phyloP scores from a whole-genome alignment of 148 eudicot species.

The Amaranthus palmeri region DNA sequence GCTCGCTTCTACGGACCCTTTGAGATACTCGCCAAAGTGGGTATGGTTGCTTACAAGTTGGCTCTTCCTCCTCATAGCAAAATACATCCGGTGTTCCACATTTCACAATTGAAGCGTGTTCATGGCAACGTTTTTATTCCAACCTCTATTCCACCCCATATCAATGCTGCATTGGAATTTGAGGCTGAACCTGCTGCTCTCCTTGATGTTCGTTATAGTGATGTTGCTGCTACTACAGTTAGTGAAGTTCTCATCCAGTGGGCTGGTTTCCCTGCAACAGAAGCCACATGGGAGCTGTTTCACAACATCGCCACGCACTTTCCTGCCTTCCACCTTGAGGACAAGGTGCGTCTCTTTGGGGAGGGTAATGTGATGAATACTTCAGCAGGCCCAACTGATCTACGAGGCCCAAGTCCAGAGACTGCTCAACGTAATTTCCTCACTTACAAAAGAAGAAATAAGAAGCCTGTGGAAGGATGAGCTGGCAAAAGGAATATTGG shows the following conservation, averaged over 20 bases:
- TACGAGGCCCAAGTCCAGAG: too few species aligned
- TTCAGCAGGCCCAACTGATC: too few species aligned
- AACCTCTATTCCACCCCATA: not conserved
- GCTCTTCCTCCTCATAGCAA: too few species aligned
- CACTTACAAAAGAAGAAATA: too few species aligned
- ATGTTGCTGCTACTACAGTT: not conserved
- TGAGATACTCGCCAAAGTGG: not conserved
- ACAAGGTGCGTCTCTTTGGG: too few species aligned
- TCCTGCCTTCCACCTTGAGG: too few species aligned
- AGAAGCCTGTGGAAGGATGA: too few species aligned
- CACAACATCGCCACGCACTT: too few species aligned
- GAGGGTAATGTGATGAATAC: too few species aligned
- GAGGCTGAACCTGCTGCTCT: not conserved
- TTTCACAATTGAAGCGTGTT: not conserved
- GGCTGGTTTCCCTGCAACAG: not conserved
- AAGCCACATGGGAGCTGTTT: not conserved
- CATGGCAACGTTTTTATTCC: not conserved
- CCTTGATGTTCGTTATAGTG: not conserved
- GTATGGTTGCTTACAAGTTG: not conserved
- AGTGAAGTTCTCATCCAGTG: not conserved
- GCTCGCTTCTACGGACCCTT: not conserved
- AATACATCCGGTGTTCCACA: not conserved
- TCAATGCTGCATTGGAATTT: not conserved
- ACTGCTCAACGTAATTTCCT: too few species aligned
- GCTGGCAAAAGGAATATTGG: too few species aligned